Evolutionary conservation across 768 basidiomycete species (phyloP), one percentile per base, ranked within the genome.

Genomic region (Stropharia rugosoannulata): DNA sequence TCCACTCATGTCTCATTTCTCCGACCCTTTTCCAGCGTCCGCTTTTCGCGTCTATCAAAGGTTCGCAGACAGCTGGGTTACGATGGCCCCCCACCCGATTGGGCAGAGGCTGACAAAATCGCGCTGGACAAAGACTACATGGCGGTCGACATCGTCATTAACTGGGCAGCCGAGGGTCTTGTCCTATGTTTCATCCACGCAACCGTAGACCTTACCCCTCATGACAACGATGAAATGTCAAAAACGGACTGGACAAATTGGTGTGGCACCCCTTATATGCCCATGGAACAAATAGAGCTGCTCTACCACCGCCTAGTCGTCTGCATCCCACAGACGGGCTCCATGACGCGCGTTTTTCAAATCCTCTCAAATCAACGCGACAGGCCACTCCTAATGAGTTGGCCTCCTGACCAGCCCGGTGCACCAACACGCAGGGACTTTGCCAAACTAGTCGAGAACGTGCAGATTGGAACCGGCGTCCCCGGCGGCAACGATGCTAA

Each of bases 141-240:
- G 83, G 86, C 86, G 5, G 87, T 90, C 57, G 91, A 95, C 72
- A 85, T 95, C 64, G 91, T 93, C 64, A 89, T 93, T 66, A 95
- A 93, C 70, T 90, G 86, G 84, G 91, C 90, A 48, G 89, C 90
- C 13, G 89, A 93, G 58, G 88, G 85, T 55, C 83, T 95, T 66
- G 89, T 93, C 56, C 78, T 95, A 35, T 93, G 92, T 70, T 95
- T 95, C 75, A 83, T 93, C 47, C 92, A 95, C 64, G 91, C 92
- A 40, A 84, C 84, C 32, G 82, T 83, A 57, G 90, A 93, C 78
- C 79, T 90, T 55, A 78, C 80, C 49, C 78, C 78, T 37, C 73
- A 71, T 9, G 89, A 93, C 76, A 90, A 91, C 63, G 87, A 92
- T 69, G 89, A 91, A 68, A 58, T 57, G 39, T 70, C 80, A 70